Evolutionary conservation across 202 grass and related monocot species (phyloP).

Genomic region (Thinopyrum obtusiflorum): DNA sequence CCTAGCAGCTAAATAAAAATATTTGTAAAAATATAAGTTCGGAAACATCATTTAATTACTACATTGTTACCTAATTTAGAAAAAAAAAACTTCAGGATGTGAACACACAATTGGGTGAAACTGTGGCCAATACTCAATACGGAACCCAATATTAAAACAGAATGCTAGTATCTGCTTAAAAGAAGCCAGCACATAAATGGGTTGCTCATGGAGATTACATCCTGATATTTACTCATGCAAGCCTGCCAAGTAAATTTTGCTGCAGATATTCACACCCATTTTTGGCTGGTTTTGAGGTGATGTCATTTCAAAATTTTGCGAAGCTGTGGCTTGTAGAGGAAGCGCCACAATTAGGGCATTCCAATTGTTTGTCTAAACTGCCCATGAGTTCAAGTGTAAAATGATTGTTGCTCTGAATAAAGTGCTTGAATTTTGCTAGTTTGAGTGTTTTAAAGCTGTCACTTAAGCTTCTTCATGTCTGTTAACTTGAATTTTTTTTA

Average conservation of each 20-base stretch:
- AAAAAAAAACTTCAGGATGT: background rate
- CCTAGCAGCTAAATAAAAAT: conserved; percentile 4
- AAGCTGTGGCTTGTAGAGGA: background rate
- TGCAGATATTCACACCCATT: background rate
- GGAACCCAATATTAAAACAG: background rate
- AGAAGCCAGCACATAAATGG: background rate
- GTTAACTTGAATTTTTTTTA: background rate
- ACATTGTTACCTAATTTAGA: background rate
- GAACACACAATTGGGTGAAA: background rate
- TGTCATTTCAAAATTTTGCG: background rate
- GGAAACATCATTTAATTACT: background rate
- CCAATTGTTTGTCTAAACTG: background rate
- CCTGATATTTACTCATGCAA: background rate
- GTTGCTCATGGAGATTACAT: background rate
- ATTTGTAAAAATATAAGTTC: background rate
- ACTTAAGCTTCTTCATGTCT: background rate
- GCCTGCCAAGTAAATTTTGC: background rate
- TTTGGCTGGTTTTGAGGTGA: background rate
- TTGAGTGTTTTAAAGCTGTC: background rate
- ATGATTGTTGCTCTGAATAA: background rate
- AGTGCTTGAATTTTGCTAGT: background rate
- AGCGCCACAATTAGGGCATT: background rate
- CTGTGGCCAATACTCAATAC: background rate
- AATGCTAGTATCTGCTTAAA: background rate
- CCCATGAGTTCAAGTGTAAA: background rate